These are phyloP conservation scores for Albugo candida DNA, from an alignment of 352 stramenopile species.

Conservation along the genomic window DNA sequence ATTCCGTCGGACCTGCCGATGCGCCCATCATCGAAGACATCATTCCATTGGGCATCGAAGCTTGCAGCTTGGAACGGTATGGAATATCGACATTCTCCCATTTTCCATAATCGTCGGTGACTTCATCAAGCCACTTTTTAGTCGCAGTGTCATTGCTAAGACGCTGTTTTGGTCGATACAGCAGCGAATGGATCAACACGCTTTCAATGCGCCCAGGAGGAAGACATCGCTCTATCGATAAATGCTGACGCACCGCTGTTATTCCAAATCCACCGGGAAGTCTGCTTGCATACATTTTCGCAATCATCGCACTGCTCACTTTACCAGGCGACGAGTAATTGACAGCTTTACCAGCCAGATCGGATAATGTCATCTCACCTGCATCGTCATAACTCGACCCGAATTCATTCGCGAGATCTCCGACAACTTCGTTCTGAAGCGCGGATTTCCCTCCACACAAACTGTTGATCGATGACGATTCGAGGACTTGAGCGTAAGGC, in stretches of 20 bases:
- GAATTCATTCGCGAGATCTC: slow-evolving; percentile 75
- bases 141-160: slow-evolving; percentile 36
- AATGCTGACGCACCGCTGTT: slow-evolving; percentile 48
- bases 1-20: slow-evolving; percentile 17
- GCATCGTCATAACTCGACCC: slow-evolving; percentile 50
- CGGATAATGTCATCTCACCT: slow-evolving; percentile 49
- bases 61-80: slow-evolving; percentile 9
- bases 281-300: slow-evolving; percentile 58
- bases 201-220: slow-evolving; percentile 49
- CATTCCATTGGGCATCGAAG: not conserved
- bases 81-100: slow-evolving; percentile 37
- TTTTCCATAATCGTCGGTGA: slow-evolving; percentile 58
- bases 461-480: slow-evolving; percentile 56
- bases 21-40: slow-evolving; percentile 11
- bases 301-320: slow-evolving; percentile 46
- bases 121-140: slow-evolving; percentile 60
- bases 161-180: slow-evolving; percentile 48
- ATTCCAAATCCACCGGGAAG: slow-evolving; percentile 71
- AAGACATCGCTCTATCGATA: slow-evolving; percentile 53
- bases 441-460: slow-evolving; percentile 62
- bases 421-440: slow-evolving; percentile 78
- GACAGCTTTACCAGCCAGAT: slow-evolving; percentile 47
- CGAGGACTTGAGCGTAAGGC: slow-evolving; percentile 35
- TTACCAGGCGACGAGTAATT: slow-evolving; percentile 56
- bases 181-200: slow-evolving; percentile 52